Conservation (phyloP, 140 eudicot genomes). For the Anethum foeniculum region DNA sequence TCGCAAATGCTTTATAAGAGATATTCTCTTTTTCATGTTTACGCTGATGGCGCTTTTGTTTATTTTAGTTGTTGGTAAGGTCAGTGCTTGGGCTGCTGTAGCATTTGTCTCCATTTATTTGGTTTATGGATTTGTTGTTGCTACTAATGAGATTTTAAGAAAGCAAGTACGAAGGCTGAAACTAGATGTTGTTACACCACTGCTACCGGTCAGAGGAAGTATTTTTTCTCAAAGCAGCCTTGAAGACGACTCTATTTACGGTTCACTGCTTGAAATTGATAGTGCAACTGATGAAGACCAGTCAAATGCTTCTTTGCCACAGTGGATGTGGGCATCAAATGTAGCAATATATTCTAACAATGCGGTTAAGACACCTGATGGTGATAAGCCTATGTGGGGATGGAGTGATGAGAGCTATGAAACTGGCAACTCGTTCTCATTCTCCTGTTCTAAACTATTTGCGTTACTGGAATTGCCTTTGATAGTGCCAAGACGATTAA, state of each 20-base stretch:
- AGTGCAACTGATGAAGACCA: slow-evolving; percentile 38
- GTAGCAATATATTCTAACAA: slow-evolving; percentile 90
- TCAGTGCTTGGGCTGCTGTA: slow-evolving; percentile 57
- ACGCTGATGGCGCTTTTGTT: slow-evolving; percentile 47
- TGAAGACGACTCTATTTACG: slow-evolving; percentile 53
- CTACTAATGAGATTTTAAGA: slow-evolving; percentile 67
- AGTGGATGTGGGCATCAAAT: slow-evolving; percentile 99
- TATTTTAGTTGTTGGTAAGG: slow-evolving; percentile 60
- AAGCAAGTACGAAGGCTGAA: slow-evolving; percentile 68
- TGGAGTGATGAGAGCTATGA: slow-evolving; percentile 74
- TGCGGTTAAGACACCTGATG: slow-evolving; percentile 40
- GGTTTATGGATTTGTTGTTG: slow-evolving; percentile 74
- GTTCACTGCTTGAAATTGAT: slow-evolving; percentile 65
- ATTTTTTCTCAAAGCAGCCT: slow-evolving; percentile 44
- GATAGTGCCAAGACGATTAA: slow-evolving; percentile 58
- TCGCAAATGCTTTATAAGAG: slow-evolving; percentile 71
- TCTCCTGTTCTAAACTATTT: slow-evolving; percentile 51
- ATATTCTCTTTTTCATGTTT: slow-evolving; percentile 56
- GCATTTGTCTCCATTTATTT: slow-evolving; percentile 62
- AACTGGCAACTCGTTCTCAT: slow-evolving; percentile 23
- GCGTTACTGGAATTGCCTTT: slow-evolving; percentile 56
- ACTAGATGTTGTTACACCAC: slow-evolving; percentile 58
- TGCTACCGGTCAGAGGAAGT: slow-evolving; percentile 74
- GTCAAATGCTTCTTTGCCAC: slow-evolving; percentile 54
- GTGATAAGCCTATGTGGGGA: slow-evolving; percentile 80